Evolutionary conservation across 371 early-diverging fungal genomes (phyloP), one percentile per base, ranked within the genome.

Genomic region (Rhizomucor miehei): DNA sequence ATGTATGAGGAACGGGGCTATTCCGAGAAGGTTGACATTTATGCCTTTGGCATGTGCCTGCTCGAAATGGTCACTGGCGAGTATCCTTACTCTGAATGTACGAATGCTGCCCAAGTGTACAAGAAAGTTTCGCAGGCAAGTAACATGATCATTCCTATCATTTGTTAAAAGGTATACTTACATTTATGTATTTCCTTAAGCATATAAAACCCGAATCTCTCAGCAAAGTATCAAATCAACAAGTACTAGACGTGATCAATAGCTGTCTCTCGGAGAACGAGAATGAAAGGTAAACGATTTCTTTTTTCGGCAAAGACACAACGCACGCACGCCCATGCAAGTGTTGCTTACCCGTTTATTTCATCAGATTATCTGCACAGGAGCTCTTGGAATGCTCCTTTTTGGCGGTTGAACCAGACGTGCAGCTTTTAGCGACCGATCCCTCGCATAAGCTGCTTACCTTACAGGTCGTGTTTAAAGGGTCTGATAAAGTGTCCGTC

Each of bases 11-110:
- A 93, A 66, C 82, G 89, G 49, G 87, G 89, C 29, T 95, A 96
- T 71, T 87, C 77, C 62, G 93, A 92, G 70, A 89, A 88, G 57
- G 93, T 91, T 29, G 93, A 93, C 66, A 89, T 96, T 39, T 96
- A 94, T 75, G 92, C 96, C 11, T 94, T 94, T 81, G 96, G 96
- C 37, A 91, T 96, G 93, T 88, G 89, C 56, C 68, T 93, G 1
- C 66, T 94, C 37, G 94, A 95, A 66, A 93, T 94, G 86, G 84
- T 86, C 25, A 94, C 95, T 8, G 89, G 90, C 44, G 91, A 89
- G 57, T 91, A 91, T 64, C 95, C 96, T 2, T 95, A 95, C 67
- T 74, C 75, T 34, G 95, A 95, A 71, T 93, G 92, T 65, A 82
- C 81, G 25, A 93, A 92, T 63, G 90, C 90, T 36, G 89, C 91